Percentiles rank a stretch among this genome's conserved stretches.
Conservation (phyloP, 352 stramenopile species). For the Phytophthora colocasiae region DNA sequence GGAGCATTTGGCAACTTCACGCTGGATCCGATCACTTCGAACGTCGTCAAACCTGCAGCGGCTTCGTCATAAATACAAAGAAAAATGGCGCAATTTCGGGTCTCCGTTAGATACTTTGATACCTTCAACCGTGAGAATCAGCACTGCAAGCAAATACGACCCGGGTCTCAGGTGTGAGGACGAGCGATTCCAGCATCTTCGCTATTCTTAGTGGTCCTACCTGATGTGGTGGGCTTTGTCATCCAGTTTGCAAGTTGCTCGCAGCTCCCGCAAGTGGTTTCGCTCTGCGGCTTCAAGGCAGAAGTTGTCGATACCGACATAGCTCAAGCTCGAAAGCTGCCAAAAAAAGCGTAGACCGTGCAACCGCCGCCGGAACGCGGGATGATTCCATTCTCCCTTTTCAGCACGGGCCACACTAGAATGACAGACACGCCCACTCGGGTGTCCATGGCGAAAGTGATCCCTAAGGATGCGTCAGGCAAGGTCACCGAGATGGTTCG, state of each 20-base stretch:
- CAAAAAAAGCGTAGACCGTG: constrained; percentile 24
- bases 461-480: constrained; percentile 55
- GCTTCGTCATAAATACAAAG: constrained; percentile 29
- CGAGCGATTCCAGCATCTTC: constrained; percentile 6
- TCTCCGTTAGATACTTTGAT: constrained; percentile 1
- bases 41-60: constrained; percentile 17
- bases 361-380: constrained; percentile 30
- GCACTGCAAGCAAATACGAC: constrained; percentile 5
- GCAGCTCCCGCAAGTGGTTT: constrained; percentile 19
- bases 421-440: constrained; percentile 71
- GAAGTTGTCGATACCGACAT: constrained; percentile 15
- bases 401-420: constrained; percentile 78
- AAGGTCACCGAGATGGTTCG: constrained; percentile 37
- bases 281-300: not conserved
- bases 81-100: constrained; percentile 11
- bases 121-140: constrained; percentile 19
- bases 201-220: constrained; percentile 31
- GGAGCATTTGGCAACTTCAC: constrained; percentile 86
- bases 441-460: constrained; percentile 77
- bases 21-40: constrained; percentile 60
- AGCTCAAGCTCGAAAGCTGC: not conserved
- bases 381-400: constrained; percentile 82
- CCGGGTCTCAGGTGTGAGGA: constrained; percentile 29
- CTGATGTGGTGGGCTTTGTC: not conserved
- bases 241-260: constrained; percentile 40